A percentile compares a stretch with the other conserved stretches of the same genome.
phyloP scores from a whole-genome alignment of 495 filamentous ascomycete species.

The Parathielavia hyrcaniae region DNA sequence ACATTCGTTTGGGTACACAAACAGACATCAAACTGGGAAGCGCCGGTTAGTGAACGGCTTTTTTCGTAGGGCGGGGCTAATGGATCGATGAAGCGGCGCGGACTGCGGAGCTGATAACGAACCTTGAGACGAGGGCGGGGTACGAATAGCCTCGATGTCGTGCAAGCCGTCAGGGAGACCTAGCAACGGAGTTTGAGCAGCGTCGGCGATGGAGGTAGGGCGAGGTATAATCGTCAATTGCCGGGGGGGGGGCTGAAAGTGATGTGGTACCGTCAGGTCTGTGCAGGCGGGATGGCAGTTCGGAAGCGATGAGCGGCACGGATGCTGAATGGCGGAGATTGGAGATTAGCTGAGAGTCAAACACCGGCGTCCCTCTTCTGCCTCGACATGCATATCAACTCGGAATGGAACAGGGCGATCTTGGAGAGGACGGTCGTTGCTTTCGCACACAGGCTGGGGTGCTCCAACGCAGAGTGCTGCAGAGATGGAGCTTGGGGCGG shows the following conservation, averaged over 20 bases:
- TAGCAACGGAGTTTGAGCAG: background rate
- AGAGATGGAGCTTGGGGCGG: slow-evolving; percentile 1
- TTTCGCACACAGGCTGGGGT: background rate
- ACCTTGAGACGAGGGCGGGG: slow-evolving; percentile 3
- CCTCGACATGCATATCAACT: background rate
- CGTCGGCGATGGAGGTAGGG: background rate
- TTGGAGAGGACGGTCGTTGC: background rate
- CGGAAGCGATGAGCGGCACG: slow-evolving; percentile 2
- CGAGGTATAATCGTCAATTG: background rate
- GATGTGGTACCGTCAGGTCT: slow-evolving; percentile 3
- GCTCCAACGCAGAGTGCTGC: background rate
- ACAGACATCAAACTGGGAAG: slow-evolving; percentile 6
- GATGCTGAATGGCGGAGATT: slow-evolving; percentile 10
- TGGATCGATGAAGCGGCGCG: background rate
- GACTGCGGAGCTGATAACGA: slow-evolving; percentile 2
- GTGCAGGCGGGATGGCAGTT: slow-evolving; percentile 4
- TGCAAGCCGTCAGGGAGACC: background rate
- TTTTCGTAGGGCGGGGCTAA: slow-evolving; percentile 10
- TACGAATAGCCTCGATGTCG: background rate
- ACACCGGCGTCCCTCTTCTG: too few species aligned
- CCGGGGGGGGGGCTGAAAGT: slow-evolving; percentile 11
- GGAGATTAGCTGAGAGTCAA: background rate
- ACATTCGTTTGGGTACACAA: slow-evolving; percentile 10
- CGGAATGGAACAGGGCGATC: background rate
- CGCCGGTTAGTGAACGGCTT: slow-evolving; percentile 15